Base-by-base conservation (phyloP, 768 basidiomycete genomes). In the Russula dissimulans region DNA sequence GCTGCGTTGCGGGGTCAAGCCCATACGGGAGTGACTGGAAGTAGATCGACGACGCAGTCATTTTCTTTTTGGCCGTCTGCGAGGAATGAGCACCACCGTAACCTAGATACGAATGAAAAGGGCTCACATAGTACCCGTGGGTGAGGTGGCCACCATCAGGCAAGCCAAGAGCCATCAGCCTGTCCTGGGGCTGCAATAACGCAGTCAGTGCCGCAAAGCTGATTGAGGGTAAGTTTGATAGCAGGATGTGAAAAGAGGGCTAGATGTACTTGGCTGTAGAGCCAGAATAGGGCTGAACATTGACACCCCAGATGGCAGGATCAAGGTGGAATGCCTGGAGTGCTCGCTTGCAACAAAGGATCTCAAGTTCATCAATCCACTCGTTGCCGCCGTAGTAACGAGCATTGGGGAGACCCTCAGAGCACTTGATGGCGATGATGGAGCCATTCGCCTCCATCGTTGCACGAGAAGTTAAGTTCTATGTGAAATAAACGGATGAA, bases 21-120 rank as follows among this genome's bases (percentile, higher is more conserved):
- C 81, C 84, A 68, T 98, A 99, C 48, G 97, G 95, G 71, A 97
- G 80, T 39, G 97, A 97, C 72, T 98, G 94, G 88, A 98, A 99
- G 80, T 98, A 98, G 77, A 99, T 97, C 18, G 97, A 98, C 26
- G 95, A 98, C 39, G 97, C 92, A 36, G 97, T 97, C 86, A 99
- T 98, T 77, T 99, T 98, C 81, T 97, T 97, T 79, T 98, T 98
- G 61, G 93, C 91, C 57, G 93, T 95, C 89, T 91, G 67, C 29
- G 17, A 12, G 44, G 51, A 42, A 22, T 56, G n/a, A 54, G 56
- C 38, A 26, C 22, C 15, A 14, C 22, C 17, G 45, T 58, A 49
- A 57, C 54, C 31, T 22, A 45, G 59, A 49, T 41, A 48, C 38
- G 45, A 7, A 48, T 32, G 43, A n/a, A 48, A 26, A 26, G 22